phyloP scores from a whole-genome alignment of 108 stramenopile species.

The Thalassiosira profunda region DNA sequence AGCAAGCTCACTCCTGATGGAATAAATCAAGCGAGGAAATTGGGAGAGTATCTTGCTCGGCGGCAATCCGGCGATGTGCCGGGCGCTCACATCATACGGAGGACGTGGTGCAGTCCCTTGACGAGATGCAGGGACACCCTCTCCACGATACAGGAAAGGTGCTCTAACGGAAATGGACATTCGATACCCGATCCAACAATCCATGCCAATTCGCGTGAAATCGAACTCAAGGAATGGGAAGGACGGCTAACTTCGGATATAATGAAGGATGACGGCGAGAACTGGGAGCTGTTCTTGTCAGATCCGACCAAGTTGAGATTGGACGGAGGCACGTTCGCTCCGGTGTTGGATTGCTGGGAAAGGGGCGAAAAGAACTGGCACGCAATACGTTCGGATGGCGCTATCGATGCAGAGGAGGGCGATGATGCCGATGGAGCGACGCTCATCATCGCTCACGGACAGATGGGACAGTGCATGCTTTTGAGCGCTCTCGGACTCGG shows the following conservation, averaged over 20 bases:
- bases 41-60: conserved; percentile 31
- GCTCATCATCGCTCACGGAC: conserved; percentile 29
- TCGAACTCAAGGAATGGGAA: conserved; percentile 42
- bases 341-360: conserved; percentile 43
- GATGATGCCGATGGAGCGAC: not conserved
- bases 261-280: conserved; percentile 8
- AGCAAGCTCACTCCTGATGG: conserved; percentile 26
- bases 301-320: conserved; percentile 26
- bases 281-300: conserved; percentile 27
- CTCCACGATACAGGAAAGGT: conserved; percentile 5
- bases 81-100: conserved; percentile 16
- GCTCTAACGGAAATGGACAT: not conserved
- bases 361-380: conserved; percentile 30
- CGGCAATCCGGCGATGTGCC: no score
- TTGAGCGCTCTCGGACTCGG: conserved; percentile 28
- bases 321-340: conserved; percentile 24
- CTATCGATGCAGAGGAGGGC: not conserved
- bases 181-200: conserved; percentile 30
- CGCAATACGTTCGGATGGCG: conserved; percentile 19
- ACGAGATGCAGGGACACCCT: conserved; percentile 40
- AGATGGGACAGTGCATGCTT: conserved; percentile 47
- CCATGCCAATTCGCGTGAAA: conserved; percentile 26
- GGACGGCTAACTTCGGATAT: conserved; percentile 28
- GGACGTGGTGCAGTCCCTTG: conserved; percentile 37
- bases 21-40: conserved; percentile 20